Evolutionary conservation across 768 basidiomycete species (phyloP).

Genomic region (Ramaria sp.): DNA sequence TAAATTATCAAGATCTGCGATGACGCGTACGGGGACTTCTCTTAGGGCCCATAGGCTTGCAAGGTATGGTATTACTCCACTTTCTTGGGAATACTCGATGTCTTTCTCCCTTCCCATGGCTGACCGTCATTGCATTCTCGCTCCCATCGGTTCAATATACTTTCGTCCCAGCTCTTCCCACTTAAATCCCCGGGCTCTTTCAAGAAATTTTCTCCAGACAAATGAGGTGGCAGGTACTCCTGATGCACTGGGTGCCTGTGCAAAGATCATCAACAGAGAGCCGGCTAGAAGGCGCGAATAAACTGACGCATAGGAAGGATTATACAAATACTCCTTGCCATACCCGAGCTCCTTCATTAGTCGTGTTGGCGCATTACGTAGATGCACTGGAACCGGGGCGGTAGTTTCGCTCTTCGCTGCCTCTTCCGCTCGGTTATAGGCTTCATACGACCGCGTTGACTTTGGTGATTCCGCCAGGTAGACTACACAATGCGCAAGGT

Average conservation of each 20-base stretch:
- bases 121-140: constrained; percentile 35
- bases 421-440: constrained; percentile 58
- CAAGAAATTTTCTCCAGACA: constrained; percentile 35
- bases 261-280: not conserved
- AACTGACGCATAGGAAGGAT: constrained; percentile 45
- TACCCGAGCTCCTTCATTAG: constrained; percentile 65
- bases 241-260: constrained; percentile 55
- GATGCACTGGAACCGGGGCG: constrained; percentile 54
- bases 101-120: constrained; percentile 32
- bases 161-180: constrained; percentile 52
- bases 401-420: constrained; percentile 43
- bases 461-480: constrained; percentile 80
- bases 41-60: no score
- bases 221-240: constrained; percentile 44
- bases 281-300: not conserved
- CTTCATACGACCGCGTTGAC: constrained; percentile 69
- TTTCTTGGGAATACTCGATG: not conserved
- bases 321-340: constrained; percentile 52
- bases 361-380: constrained; percentile 69
- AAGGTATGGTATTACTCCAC: not conserved
- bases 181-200: constrained; percentile 30
- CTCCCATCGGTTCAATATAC: constrained; percentile 46
- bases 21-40: no score
- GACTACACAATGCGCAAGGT: constrained; percentile 64
- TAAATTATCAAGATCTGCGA: no score